phyloP scores from a whole-genome alignment of 495 filamentous ascomycete species.

The Zalerion maritima region DNA sequence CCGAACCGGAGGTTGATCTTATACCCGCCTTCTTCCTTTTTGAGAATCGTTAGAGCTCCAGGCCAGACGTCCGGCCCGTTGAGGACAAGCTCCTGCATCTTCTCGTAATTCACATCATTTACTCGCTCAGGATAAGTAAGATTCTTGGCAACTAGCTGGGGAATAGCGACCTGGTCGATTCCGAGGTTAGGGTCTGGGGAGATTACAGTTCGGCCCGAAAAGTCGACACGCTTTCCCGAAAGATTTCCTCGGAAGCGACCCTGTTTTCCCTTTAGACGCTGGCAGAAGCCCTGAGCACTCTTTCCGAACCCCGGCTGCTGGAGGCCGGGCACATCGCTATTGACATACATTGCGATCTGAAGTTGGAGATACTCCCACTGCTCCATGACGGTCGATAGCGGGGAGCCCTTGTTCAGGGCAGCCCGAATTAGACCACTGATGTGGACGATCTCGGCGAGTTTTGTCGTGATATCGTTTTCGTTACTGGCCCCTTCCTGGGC shows the following conservation, averaged over 20 bases:
- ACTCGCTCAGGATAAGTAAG: conserved; percentile 89
- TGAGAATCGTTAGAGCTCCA: conserved; percentile 70
- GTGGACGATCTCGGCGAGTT: conserved; percentile 83
- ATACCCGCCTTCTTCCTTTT: conserved; percentile 47
- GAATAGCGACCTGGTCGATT: conserved; percentile 89
- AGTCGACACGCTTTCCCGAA: conserved; percentile 96
- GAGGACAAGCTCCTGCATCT: conserved; percentile 53
- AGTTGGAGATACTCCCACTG: conserved; percentile 95
- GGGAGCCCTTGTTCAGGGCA: conserved; percentile 63
- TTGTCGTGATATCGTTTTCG: conserved; percentile 92
- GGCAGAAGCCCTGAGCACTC: conserved; percentile 81
- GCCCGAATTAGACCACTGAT: conserved; percentile 72
- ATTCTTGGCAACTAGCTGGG: conserved; percentile 77
- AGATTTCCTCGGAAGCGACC: conserved; percentile 93
- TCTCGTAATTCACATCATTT: conserved; percentile 66
- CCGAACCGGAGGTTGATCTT: conserved; percentile 65
- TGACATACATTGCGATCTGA: conserved; percentile 93
- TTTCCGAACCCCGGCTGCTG: conserved; percentile 61
- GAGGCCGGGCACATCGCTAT: conserved; percentile 87
- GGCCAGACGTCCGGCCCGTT: conserved; percentile 69
- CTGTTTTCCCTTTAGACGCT: conserved; percentile 91
- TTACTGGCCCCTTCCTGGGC: conserved; percentile 81
- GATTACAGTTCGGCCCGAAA: conserved; percentile 94
- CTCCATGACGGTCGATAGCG: conserved; percentile 84
- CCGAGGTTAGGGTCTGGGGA: conserved; percentile 89